Conservation (phyloP, 2,329 filamentous ascomycete species). For the Colletotrichum sp. region DNA sequence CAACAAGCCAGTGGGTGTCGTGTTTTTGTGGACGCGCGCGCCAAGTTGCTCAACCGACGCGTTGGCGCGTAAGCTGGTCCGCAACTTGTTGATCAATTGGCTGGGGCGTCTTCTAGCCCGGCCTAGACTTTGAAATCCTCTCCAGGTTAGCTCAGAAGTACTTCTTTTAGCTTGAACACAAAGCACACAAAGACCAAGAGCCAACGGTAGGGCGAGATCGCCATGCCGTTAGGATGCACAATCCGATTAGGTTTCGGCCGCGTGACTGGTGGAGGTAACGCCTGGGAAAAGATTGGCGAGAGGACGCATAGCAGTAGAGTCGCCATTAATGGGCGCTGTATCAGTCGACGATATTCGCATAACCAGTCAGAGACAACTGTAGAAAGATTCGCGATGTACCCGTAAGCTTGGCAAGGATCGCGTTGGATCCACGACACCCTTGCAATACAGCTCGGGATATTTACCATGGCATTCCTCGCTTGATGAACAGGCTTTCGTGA, state of each 20-base stretch:
- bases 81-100: not conserved
- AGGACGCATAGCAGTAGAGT: not conserved
- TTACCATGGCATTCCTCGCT: slow-evolving; percentile 6
- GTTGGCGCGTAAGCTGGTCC: slow-evolving; percentile 13
- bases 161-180: not conserved
- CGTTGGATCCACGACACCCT: slow-evolving; percentile 8
- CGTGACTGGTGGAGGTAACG: not conserved
- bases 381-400: slow-evolving; percentile 9
- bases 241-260: not conserved
- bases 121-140: not conserved
- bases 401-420: slow-evolving; percentile 7
- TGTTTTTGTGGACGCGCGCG: slow-evolving; percentile 6
- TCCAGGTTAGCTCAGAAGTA: not conserved
- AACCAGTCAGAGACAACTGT: not conserved
- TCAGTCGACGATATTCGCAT: not conserved
- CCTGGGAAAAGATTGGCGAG: not conserved
- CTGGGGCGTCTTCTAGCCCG: slow-evolving; percentile 3
- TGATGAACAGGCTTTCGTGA: not conserved
- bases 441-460: slow-evolving; percentile 14
- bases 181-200: not conserved
- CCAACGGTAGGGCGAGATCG: slow-evolving; percentile 2
- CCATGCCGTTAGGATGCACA: not conserved
- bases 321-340: not conserved
- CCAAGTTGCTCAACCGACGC: slow-evolving; percentile 2
- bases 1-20: not conserved